phyloP scores from a whole-genome alignment of 73 alveolate species.

The Paramecium biaurelia region DNA sequence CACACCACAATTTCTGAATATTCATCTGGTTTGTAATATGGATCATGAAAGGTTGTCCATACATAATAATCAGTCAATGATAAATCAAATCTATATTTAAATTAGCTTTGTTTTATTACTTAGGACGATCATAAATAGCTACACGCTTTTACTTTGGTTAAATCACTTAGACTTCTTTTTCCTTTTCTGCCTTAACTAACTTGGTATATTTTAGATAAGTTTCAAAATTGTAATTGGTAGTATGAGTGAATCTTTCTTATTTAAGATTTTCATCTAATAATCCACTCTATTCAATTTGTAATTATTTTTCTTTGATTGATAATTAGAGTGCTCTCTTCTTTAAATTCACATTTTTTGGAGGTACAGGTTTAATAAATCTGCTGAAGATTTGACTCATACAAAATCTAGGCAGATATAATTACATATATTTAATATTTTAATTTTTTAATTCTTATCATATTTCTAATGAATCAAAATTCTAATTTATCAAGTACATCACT shows the following conservation, averaged over 20 bases:
- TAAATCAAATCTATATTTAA: neutral
- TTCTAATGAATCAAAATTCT: neutral
- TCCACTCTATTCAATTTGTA: neutral
- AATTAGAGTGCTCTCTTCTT: neutral
- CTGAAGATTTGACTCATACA: neutral
- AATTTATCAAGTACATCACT: neutral
- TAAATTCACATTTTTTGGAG: neutral
- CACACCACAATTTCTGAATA: conserved; percentile 2
- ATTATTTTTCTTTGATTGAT: conserved; percentile 4
- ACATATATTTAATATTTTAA: neutral
- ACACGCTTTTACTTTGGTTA: neutral
- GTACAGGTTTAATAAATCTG: neutral
- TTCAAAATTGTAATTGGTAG: conserved; percentile 39
- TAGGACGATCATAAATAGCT: conserved; percentile 22
- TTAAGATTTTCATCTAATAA: conserved; percentile 20
- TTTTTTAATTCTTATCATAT: neutral
- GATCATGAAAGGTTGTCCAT: conserved; percentile 29
- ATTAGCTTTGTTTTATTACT: neutral
- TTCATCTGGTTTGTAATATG: conserved; percentile 13
- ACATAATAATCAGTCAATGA: neutral
- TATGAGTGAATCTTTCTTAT: neutral
- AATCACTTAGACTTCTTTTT: neutral
- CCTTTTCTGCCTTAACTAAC: neutral
- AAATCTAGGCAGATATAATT: neutral
- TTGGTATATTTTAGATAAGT: conserved; percentile 20